Percentiles rank a stretch among this genome's conserved stretches.
Evolutionary conservation across 352 stramenopile genomes (phyloP).

Genomic region (Phytophthora sp.): DNA sequence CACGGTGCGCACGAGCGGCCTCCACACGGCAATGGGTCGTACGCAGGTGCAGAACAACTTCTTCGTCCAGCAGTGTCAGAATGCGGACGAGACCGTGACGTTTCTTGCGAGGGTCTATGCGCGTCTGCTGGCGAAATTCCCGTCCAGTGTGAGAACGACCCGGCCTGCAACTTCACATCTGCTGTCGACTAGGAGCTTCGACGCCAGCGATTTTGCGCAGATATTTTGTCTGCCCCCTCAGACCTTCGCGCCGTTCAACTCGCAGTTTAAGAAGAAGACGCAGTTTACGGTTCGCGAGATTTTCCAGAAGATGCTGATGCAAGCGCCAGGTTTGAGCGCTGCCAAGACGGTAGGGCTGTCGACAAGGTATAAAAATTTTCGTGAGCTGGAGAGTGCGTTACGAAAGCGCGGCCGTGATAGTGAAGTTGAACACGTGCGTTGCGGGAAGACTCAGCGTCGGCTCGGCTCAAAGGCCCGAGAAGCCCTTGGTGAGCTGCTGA

Average conservation of each 20-base stretch:
- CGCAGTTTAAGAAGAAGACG: slow-evolving; percentile 75
- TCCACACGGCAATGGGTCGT: slow-evolving; percentile 78
- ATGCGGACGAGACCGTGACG: slow-evolving; percentile 76
- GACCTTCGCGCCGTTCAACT: slow-evolving; percentile 69
- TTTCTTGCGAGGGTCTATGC: slow-evolving; percentile 75
- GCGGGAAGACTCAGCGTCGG: slow-evolving; percentile 52
- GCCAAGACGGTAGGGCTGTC: slow-evolving; percentile 56
- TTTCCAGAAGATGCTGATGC: slow-evolving; percentile 87
- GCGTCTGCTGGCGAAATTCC: slow-evolving; percentile 67
- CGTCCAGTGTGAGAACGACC: slow-evolving; percentile 4
- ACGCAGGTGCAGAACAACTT: slow-evolving; percentile 87
- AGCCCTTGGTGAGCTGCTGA: slow-evolving; percentile 42
- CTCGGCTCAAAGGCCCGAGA: slow-evolving; percentile 46
- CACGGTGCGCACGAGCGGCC: slow-evolving; percentile 55
- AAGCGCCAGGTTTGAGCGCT: slow-evolving; percentile 65
- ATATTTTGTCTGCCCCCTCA: slow-evolving; percentile 58
- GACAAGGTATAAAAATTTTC: slow-evolving; percentile 55
- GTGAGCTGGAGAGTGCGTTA: slow-evolving; percentile 49
- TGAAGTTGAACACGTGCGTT: slow-evolving; percentile 52
- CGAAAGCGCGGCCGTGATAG: slow-evolving; percentile 35
- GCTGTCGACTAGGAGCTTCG: slow-evolving; percentile 3
- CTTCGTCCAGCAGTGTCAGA: slow-evolving; percentile 81
- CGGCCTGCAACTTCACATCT: slow-evolving; percentile 18
- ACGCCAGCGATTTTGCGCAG: slow-evolving; percentile 21
- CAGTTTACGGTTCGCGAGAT: slow-evolving; percentile 77